Conservation (phyloP, 306 rosid genomes). For the Medicago arabica region DNA sequence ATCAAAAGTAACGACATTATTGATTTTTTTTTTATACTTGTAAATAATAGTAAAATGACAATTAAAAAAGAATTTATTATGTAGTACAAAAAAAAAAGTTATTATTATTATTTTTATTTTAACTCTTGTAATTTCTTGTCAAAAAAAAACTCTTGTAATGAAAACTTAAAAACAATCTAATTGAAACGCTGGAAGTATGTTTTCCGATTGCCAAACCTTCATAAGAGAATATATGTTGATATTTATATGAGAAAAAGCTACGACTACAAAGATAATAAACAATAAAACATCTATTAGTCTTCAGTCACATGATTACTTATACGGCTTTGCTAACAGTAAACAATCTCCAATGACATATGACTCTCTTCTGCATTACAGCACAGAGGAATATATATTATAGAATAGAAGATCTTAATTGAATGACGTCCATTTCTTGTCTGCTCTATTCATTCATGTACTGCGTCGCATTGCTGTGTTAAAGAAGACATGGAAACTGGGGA, state of each 20-base stretch:
- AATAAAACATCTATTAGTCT: conserved; percentile 16
- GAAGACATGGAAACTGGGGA: conserved; percentile 63
- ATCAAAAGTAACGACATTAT: no score
- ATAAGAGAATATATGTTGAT: background rate
- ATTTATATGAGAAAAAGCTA: background rate
- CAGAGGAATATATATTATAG: conserved; percentile 17
- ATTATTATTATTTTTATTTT: no score
- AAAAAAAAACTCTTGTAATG: no score
- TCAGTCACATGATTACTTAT: background rate
- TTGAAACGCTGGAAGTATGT: background rate
- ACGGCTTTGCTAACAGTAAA: conserved; percentile 34
- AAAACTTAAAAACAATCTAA: no score
- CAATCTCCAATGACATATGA: conserved; percentile 34
- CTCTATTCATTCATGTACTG: conserved; percentile 36
- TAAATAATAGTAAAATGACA: no score
- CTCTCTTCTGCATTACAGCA: conserved; percentile 34
- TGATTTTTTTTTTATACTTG: no score
- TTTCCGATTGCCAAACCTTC: background rate
- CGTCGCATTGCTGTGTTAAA: conserved; percentile 41
- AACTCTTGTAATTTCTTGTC: no score
- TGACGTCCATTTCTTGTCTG: conserved; percentile 36
- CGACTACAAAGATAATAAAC: background rate
- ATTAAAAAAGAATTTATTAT: no score
- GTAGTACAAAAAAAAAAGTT: no score
- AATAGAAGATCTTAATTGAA: conserved; percentile 16